Evolutionary conservation across 495 filamentous ascomycete genomes (phyloP), one percentile per base, ranked within the genome.

Genomic region (Penicillium coprophilum): DNA sequence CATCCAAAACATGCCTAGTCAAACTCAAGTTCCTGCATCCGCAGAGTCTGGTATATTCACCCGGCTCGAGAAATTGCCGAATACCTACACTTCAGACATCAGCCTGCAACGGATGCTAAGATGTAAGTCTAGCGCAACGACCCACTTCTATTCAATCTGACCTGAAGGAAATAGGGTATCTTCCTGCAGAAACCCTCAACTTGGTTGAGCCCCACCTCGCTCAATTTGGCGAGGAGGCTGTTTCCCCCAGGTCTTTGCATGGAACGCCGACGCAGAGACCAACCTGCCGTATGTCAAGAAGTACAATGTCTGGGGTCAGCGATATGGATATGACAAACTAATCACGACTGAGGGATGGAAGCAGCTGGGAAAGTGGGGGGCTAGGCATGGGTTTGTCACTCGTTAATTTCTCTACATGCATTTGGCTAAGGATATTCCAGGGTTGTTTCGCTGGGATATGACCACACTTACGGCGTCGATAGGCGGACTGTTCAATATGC

Each of bases 261-360:
- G 66, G 71, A 72, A 58, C 46, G 66, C 65, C 0, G 66, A 74
- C 44, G 70, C 71, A 0, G 71, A 74, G 58, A 52, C 63, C 1
- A 62, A 74, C 17, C 68, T 68, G 52, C 71, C 71, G 9, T 70
- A 71, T 46, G 65, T 74, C 9, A 74, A 74, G 51, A 64, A 59
- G 28, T 56, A 67, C 40, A 71, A 74, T 61, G 71, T 72, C 3
- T 74, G 71, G 71, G 71, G 71, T 1, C 58, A 67, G 32, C 53
- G 64, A 31, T 72, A 76, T 56, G 66, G 67, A 10, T 64, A 71
- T 58, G 73, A 77, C 50, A 60, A 65, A 20, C 52, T 77, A 24
- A 46, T 76, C 1, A 77, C 74, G 2, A 71, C 63, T 7, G 71
- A 76, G 31, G 76, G 76, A 28, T 78, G 74, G 76, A 73, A 73